phyloP scores from a whole-genome alignment of 495 filamentous ascomycete species.

The Neurospora sp. region DNA sequence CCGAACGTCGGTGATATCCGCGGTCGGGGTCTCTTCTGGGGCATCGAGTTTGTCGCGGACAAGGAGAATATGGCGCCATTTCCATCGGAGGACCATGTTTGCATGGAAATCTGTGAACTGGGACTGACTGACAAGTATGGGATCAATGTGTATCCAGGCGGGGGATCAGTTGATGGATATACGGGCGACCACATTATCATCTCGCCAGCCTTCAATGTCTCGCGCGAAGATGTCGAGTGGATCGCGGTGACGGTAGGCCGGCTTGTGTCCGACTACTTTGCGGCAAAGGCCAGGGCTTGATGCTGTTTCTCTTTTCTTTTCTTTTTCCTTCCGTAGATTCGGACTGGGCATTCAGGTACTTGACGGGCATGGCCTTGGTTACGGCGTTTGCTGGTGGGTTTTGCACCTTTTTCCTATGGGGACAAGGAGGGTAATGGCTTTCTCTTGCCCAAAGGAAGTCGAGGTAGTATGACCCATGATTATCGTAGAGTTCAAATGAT shows the following conservation, averaged over 20 bases:
- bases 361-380: background rate
- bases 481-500: background rate
- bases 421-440: background rate
- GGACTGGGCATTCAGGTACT: background rate
- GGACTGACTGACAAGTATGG: constrained; percentile 42
- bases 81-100: constrained; percentile 28
- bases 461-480: background rate
- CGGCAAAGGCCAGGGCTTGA: background rate
- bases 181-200: constrained; percentile 68
- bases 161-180: constrained; percentile 56
- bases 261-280: constrained; percentile 27
- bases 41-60: constrained; percentile 47
- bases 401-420: background rate
- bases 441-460: background rate
- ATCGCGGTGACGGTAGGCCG: constrained; percentile 37
- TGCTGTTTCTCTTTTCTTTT: background rate
- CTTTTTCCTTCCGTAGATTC: background rate
- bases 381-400: background rate
- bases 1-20: constrained; percentile 56
- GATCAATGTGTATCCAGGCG: constrained; percentile 60
- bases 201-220: constrained; percentile 64
- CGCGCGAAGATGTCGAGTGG: constrained; percentile 48
- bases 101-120: constrained; percentile 42
- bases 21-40: constrained; percentile 55
- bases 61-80: constrained; percentile 40